Base-by-base conservation (phyloP, 257 asterid species). In the Craterostigma plantagineum region DNA sequence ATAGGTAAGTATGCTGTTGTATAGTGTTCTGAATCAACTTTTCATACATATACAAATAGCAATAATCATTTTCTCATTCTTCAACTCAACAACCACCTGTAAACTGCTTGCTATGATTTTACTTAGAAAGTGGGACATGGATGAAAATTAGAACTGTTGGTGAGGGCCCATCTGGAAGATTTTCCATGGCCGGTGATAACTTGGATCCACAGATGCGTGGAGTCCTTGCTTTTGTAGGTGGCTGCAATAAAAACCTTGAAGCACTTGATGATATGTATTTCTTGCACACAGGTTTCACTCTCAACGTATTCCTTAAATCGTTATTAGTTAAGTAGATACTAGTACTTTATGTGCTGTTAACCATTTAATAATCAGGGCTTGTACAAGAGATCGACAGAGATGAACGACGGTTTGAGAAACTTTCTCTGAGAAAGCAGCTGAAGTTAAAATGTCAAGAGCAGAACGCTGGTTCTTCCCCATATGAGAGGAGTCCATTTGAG, bases 191-290 rank as follows among this genome's bases (percentile, higher is more conserved):
- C 33, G 94, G 99, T 42, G 94, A 79, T 46, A 54, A 69, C 52
- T 63, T 90, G 73, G 91, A 77, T 67, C 96, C 99, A 9, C 79
- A 79, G 48, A 49, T 74, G 79, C 76, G 70, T 41, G 99, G 95
- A 27, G 68, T 76, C 57, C 92, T 90, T 56, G 75, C 69, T 11
- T 90, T 79, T 49, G 52, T 90, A 18, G 96, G 99, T 48, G 99
- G 99, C 58, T 90, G 99, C 69, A 76, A 90, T 69, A 90, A 76
- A 62, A 69, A 73, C 48, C 92, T 90, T n/a, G 94, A 90, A 64
- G 87, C 99, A 14, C 71, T 90, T 57, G 92, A 76, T 53, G 99
- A 90, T 66, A 75, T 77, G 61, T 77, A 77, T 63, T 80, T 50
- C 67, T 61, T 90, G 63, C 76, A 80, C 65, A 90, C 99, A 70